Evolutionary conservation across 2,329 filamentous ascomycete species (phyloP), one percentile per base, ranked within the genome.

Genomic region (Colletotrichum echinochloae): DNA sequence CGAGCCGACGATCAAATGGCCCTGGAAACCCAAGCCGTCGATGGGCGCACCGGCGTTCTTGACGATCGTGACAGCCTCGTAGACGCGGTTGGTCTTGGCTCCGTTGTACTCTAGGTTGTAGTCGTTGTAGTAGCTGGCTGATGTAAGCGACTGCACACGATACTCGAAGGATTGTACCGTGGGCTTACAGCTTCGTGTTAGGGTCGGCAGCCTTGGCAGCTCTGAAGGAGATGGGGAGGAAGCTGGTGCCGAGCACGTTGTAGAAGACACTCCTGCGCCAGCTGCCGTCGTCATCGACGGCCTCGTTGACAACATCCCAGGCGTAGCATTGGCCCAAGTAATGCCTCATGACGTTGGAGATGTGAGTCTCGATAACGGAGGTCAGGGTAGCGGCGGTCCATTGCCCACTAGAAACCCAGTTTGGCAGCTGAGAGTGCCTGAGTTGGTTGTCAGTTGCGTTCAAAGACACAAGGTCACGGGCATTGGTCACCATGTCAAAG

Each of bases 261-360:
- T 83, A 81, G 79, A 84, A 88, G 56, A 87, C 80, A 63, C 77
- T 79, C 57, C 81, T 75, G 52, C 84, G 80, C 74, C 80, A 83
- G 2, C 81, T 84, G 8, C 85, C 85, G 71, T 85, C 82, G 62
- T 88, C 86, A 63, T 86, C 72, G 14, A 62, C 72, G 16, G 72
- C 65, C 35, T 88, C 85, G 72, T 87, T 88, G 12, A 86, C 81
- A 1, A 87, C 85, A 57, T 87, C 85, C 85, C 85, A 88, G 41
- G 81, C 79, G 72, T 83, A 82, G 75, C 85, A 85, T 60, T 83
- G 79, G 65, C 83, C 81, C 66, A 80, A 79, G 77, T 82, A 86
- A 76, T 86, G 79, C 23, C 73, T 76, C 6, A 83, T 80, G 37
- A 82, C 83, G 71, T 83, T 79, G 52, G 83, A 83, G 66, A 89